phyloP scores from a whole-genome alignment of 495 filamentous ascomycete genomes.

The Annulohypoxylon maeteangense region DNA sequence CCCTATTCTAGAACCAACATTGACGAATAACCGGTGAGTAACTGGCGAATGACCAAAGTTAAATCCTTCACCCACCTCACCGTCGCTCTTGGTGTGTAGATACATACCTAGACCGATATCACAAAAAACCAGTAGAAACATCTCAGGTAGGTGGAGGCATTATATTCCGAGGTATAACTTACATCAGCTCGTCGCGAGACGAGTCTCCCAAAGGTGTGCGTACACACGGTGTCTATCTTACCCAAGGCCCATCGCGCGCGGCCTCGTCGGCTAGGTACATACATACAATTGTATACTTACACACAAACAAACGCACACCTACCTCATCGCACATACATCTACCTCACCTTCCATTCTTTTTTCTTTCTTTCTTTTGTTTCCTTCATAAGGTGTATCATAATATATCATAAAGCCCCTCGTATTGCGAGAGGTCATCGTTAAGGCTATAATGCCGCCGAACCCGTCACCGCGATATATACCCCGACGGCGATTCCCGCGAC shows the following conservation, averaged over 20 bases:
- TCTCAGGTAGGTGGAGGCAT: constrained; percentile 2
- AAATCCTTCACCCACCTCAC: background rate
- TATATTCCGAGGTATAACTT: constrained; percentile 28
- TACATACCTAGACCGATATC: background rate
- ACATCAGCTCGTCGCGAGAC: constrained; percentile 32
- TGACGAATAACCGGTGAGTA: background rate
- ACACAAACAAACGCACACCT: constrained; percentile 25
- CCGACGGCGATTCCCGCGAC: constrained; percentile 35
- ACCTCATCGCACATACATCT: constrained; percentile 26
- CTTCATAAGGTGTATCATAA: background rate
- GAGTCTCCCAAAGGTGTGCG: constrained; percentile 19
- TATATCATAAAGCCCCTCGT: background rate
- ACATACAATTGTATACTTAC: constrained; percentile 18
- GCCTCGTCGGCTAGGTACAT: constrained; percentile 12
- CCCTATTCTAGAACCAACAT: background rate
- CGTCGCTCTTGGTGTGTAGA: background rate
- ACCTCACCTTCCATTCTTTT: constrained; percentile 25
- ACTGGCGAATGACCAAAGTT: background rate
- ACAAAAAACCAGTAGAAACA: background rate
- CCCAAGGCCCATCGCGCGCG: constrained; percentile 12
- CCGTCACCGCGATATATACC: constrained; percentile 31
- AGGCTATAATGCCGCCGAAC: constrained; percentile 20
- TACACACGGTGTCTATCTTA: constrained; percentile 26
- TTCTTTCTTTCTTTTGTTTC: background rate
- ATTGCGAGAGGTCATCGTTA: background rate